These are phyloP conservation scores for Pythium rhizo-oryzae DNA, from an alignment of 352 stramenopile species.

Conservation along the genomic window DNA sequence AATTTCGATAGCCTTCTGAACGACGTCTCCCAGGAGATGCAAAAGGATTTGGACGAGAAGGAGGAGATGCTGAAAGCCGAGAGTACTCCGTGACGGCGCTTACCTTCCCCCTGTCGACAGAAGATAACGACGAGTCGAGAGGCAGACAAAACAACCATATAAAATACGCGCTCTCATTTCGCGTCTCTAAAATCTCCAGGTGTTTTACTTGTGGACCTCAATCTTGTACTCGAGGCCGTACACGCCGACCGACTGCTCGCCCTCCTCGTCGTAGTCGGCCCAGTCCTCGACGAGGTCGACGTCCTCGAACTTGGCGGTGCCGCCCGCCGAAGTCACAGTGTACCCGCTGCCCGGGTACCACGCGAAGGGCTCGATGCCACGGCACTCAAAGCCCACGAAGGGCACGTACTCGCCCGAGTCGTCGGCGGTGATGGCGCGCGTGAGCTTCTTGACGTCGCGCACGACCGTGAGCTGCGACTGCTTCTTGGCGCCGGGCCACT, in stretches of 20 bases:
- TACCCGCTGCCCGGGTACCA: constrained; percentile 85
- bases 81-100: constrained; percentile 19
- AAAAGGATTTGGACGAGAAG: constrained; percentile 79
- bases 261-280: constrained; percentile 87
- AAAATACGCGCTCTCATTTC: neutral
- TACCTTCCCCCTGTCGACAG: neutral
- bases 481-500: constrained; percentile 85
- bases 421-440: constrained; percentile 49
- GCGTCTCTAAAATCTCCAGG: neutral
- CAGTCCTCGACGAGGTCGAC: constrained; percentile 85
- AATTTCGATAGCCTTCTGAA: constrained; percentile 79
- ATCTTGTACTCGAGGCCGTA: constrained; percentile 86
- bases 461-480: constrained; percentile 81
- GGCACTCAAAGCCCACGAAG: constrained; percentile 87
- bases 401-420: constrained; percentile 81
- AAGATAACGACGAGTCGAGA: neutral
- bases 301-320: constrained; percentile 72
- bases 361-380: constrained; percentile 76
- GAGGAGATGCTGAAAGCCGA: constrained; percentile 62
- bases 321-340: constrained; percentile 59
- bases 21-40: constrained; percentile 79
- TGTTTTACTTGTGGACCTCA: constrained; percentile 67
- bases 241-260: constrained; percentile 72
- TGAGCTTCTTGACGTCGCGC: constrained; percentile 88
- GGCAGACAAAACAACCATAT: neutral